Conservation (phyloP, 768 basidiomycete species). For the Gymnopilus junonius region DNA sequence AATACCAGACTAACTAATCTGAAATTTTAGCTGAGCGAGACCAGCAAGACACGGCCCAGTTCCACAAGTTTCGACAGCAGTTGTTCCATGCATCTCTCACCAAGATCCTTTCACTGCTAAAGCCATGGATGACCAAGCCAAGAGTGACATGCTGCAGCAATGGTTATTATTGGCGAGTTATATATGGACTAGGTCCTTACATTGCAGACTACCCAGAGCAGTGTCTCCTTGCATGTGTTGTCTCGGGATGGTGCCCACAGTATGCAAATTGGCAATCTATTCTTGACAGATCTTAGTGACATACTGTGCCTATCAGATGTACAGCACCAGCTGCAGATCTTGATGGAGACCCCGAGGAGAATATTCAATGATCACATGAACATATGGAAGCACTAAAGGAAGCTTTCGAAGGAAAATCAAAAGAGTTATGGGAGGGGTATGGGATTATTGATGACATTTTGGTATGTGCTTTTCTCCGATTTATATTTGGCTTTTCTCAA, state of each 20-base stretch:
- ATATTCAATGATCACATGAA: neutral
- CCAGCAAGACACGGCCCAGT: conserved; percentile 18
- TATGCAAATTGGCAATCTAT: conserved; percentile 18
- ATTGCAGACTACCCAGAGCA: conserved; percentile 48
- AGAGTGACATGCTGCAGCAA: conserved; percentile 30
- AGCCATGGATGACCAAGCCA: conserved; percentile 29
- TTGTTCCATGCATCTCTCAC: conserved; percentile 35
- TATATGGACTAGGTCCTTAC: conserved; percentile 39
- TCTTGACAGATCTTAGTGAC: neutral
- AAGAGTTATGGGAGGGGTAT: conserved; percentile 25
- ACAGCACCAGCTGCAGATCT: neutral
- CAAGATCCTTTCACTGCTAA: conserved; percentile 23
- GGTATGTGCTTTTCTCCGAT: conserved; percentile 28
- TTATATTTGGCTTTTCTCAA: neutral
- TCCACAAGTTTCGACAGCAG: conserved; percentile 31
- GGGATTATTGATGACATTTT: conserved; percentile 35
- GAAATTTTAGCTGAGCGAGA: conserved; percentile 11
- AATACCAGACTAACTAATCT: neutral
- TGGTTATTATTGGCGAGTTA: conserved; percentile 28
- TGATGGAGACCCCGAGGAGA: neutral
- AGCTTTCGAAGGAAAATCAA: neutral
- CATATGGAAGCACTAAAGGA: neutral
- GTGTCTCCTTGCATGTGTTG: conserved; percentile 31
- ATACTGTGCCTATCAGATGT: neutral
- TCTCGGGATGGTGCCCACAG: conserved; percentile 41